Percentiles rank a stretch among this genome's conserved stretches.
These are phyloP conservation scores for Cichorium intybus DNA, from an alignment of 140 eudicot genomes.

Conservation along the genomic window DNA sequence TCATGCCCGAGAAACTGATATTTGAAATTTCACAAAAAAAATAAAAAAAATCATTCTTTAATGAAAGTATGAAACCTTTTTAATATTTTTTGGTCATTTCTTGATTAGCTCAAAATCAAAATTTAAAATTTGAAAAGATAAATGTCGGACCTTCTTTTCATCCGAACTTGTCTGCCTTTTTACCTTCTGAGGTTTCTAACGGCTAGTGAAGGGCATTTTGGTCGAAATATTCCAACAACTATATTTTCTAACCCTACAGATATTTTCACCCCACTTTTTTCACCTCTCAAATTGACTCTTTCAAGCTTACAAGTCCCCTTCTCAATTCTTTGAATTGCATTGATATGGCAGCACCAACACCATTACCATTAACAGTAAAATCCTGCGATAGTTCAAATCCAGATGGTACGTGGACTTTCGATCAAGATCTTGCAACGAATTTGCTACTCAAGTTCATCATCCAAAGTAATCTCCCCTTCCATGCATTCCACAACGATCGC, in stretches of 20 bases:
- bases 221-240: background rate
- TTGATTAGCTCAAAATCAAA: too few species aligned
- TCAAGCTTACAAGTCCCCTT: background rate
- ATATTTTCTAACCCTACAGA: background rate
- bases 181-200: too few species aligned
- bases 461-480: background rate
- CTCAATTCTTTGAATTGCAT: background rate
- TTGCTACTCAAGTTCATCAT: conserved; percentile 4
- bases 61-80: too few species aligned
- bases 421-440: background rate
- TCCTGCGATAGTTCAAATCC: background rate
- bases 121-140: too few species aligned
- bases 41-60: too few species aligned
- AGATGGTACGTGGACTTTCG: background rate
- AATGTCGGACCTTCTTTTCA: too few species aligned
- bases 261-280: too few species aligned
- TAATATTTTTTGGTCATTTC: too few species aligned
- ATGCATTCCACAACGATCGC: background rate
- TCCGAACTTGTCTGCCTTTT: too few species aligned
- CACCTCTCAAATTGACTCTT: background rate
- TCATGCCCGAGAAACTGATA: too few species aligned
- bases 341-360: background rate
- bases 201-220: background rate
- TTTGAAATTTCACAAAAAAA: too few species aligned
- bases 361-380: background rate